Evolutionary conservation across 805 yeast species (phyloP), one percentile per base, ranked within the genome.

Genomic region (Schwanniomyces vanrijiae): DNA sequence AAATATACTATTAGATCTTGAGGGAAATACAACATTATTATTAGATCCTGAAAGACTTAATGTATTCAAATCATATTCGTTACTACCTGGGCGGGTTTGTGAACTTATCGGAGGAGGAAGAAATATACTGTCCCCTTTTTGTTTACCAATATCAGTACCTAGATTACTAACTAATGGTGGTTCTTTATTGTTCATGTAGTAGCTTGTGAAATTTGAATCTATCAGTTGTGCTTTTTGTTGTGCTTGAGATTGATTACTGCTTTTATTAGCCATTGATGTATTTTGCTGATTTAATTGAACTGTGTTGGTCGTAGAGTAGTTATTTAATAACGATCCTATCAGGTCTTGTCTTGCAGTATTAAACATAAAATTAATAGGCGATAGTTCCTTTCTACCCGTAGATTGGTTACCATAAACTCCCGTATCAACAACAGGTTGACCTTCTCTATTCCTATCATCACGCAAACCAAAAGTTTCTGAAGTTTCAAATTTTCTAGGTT

Each of bases 1-100:
- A 55, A 71, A 71, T 9, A 71, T 69, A 45, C 73, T 65, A 44
- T 69, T 68, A 29, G 75, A 67, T 20, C 76, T 47, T 41, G 67
- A 62, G 55, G 57, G 26, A 58, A 59, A 43, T 56, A 57, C 40
- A 51, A 52, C 48, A 61, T 25, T 37, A 37, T 37, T 37, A n/a
- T 37, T 16, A 24, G 34, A 37, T 19, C 43, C 39, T 18, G 24
- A 16, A 19, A 40, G 16, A 6, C 26, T 20, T 26, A 52, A 34
- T 49, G 46, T 26, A 53, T 44, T 39, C 39, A 47, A 43, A 37
- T 47, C 58, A 34, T 46, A 50, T 19, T 43, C 55, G 13, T 42
- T 47, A 41, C 34, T 46, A 10, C 37, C 39, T 45, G 39, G 45
- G 26, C 55, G 45, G 28, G 38, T 28, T 40, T 49, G 52, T 4